A percentile compares a stretch with the other conserved stretches of the same genome.
phyloP scores from a whole-genome alignment of 768 basidiomycete genomes.

The Lactarius hatsudake region DNA sequence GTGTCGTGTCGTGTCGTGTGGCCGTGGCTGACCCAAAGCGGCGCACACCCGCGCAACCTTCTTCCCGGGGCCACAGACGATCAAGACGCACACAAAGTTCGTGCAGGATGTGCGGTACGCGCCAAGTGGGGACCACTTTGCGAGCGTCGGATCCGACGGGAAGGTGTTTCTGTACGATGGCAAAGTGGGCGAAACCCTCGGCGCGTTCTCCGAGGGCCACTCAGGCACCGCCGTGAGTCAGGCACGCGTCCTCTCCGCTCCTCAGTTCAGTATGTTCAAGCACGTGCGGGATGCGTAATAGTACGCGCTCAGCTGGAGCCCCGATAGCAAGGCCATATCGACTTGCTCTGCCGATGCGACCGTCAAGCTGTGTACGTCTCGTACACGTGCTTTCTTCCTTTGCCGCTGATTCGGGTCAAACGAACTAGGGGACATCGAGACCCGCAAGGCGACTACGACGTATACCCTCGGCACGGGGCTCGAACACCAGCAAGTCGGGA shows the following conservation, averaged over 20 bases:
- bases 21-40: not conserved
- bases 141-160: constrained; percentile 84
- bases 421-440: constrained; percentile 72
- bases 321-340: constrained; percentile 66
- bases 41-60: not conserved
- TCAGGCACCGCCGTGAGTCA: constrained; percentile 70
- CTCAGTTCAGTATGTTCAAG: constrained; percentile 1
- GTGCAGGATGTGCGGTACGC: constrained; percentile 88
- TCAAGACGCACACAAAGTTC: constrained; percentile 87
- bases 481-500: constrained; percentile 81
- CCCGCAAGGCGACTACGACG: constrained; percentile 59
- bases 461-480: constrained; percentile 78
- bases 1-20: not conserved
- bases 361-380: constrained; percentile 71
- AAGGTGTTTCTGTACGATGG: constrained; percentile 91
- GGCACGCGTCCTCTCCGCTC: not conserved
- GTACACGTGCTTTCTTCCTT: not conserved
- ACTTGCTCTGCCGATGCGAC: constrained; percentile 86
- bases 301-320: constrained; percentile 81
- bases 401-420: not conserved
- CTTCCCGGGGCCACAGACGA: constrained; percentile 45
- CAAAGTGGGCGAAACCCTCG: constrained; percentile 74
- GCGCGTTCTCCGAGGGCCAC: constrained; percentile 69
- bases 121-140: constrained; percentile 78
- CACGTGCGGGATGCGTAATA: constrained; percentile 29